A percentile compares a stretch with the other conserved stretches of the same genome.
phyloP scores from a whole-genome alignment of 2,329 filamentous ascomycete genomes.

The Cladosporium colombiae region DNA sequence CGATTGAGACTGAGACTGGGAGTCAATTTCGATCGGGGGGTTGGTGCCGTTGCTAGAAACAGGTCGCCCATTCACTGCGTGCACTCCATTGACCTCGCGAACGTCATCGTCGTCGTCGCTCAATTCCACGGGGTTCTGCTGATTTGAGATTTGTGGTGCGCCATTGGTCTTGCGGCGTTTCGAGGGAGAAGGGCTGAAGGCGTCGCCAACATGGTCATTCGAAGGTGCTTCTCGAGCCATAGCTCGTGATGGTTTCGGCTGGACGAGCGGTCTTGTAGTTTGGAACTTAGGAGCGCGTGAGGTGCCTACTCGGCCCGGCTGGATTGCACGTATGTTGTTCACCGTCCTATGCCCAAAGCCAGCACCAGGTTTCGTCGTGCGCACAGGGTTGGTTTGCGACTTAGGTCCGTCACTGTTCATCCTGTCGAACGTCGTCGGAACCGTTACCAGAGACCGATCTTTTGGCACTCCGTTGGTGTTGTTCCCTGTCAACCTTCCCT shows the following conservation, averaged over 20 bases:
- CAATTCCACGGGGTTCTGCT: not conserved
- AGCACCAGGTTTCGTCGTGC: not conserved
- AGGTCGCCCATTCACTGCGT: conserved; percentile 4
- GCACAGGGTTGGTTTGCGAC: not conserved
- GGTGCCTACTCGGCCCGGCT: not conserved
- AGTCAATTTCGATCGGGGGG: not conserved
- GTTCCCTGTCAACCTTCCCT: not conserved
- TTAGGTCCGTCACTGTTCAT: not conserved
- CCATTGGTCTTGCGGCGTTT: conserved; percentile 8
- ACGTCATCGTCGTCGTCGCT: not conserved
- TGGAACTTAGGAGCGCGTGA: not conserved
- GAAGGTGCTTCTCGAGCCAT: not conserved
- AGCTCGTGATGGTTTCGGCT: not conserved
- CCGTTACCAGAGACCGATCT: not conserved
- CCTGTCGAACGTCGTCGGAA: not conserved
- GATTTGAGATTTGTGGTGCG: not conserved
- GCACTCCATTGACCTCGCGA: not conserved
- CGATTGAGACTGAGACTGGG: conserved; percentile 8
- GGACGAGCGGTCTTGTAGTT: not conserved
- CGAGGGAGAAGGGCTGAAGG: not conserved
- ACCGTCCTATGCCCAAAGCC: not conserved
- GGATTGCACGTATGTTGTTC: not conserved
- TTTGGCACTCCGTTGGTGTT: not conserved
- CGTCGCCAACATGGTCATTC: not conserved
- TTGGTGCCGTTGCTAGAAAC: not conserved